These are phyloP conservation scores for Peltaster fructicola DNA, from an alignment of 2,329 filamentous ascomycete genomes.

Conservation along the genomic window DNA sequence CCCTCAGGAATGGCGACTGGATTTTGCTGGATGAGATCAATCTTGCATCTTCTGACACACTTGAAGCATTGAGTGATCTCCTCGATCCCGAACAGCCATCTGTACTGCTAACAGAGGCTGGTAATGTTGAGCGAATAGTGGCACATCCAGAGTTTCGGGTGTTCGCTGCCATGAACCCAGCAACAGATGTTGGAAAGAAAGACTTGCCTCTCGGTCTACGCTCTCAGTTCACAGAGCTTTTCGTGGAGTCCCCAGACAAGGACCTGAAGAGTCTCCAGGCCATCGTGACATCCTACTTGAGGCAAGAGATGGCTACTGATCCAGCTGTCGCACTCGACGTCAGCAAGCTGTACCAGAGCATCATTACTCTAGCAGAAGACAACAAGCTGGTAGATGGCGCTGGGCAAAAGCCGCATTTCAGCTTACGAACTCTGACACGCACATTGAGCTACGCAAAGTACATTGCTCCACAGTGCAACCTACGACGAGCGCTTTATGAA, in stretches of 20 bases:
- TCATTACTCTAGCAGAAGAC: conserved; percentile 61
- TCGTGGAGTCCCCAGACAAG: conserved; percentile 76
- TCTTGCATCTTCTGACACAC: conserved; percentile 78
- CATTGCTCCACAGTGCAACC: conserved; percentile 65
- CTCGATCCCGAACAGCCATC: conserved; percentile 61
- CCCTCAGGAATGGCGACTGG: conserved; percentile 93
- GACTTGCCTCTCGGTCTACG: conserved; percentile 78
- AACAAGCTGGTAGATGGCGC: conserved; percentile 86
- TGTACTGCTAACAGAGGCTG: conserved; percentile 79
- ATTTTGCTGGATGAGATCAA: conserved; percentile 96
- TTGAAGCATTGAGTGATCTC: conserved; percentile 85
- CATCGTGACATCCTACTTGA: conserved; percentile 79
- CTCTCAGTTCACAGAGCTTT: conserved; percentile 89
- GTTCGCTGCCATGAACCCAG: conserved; percentile 98
- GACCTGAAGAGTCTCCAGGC: conserved; percentile 72
- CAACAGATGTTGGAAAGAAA: conserved; percentile 90
- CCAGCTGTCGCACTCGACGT: conserved; percentile 63
- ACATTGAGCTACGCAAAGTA: conserved; percentile 76
- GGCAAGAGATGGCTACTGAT: conserved; percentile 48
- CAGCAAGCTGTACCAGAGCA: conserved; percentile 71
- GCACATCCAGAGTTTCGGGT: conserved; percentile 89
- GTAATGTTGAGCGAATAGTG: conserved; percentile 73
- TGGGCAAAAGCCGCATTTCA: conserved; percentile 92
- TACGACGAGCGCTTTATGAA: conserved; percentile 76
- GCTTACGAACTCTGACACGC: conserved; percentile 79